Evolutionary conservation across 345 rosid species (phyloP).

Genomic region (Kernera saxatilis): DNA sequence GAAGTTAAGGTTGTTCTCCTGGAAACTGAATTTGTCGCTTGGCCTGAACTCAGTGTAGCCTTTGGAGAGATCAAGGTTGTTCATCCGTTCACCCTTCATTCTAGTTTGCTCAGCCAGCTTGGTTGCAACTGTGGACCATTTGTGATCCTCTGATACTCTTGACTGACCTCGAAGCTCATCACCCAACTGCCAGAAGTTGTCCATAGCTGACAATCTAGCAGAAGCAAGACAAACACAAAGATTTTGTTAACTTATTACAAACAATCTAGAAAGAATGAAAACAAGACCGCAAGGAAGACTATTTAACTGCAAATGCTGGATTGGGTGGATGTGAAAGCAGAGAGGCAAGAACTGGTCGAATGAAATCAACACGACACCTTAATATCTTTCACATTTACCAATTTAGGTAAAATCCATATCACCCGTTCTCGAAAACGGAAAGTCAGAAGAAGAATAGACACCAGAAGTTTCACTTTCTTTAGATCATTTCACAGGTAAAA

Average conservation of each 20-base stretch:
- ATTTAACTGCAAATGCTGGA: not conserved
- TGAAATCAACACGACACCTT: not conserved
- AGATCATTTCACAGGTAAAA: not conserved
- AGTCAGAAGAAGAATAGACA: not conserved
- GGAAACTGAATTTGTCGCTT: constrained; percentile 59
- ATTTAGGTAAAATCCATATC: not conserved
- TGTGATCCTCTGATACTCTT: constrained; percentile 75
- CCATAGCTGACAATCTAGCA: constrained; percentile 18
- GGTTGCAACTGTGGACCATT: constrained; percentile 85
- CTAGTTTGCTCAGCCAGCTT: constrained; percentile 86
- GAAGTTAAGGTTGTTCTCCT: constrained; percentile 81
- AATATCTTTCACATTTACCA: not conserved
- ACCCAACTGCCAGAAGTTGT: constrained; percentile 90
- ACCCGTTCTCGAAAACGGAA: not conserved
- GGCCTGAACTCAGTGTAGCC: constrained; percentile 53
- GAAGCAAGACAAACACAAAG: not conserved
- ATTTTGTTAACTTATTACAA: not conserved
- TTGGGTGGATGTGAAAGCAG: not conserved
- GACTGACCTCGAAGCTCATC: constrained; percentile 95
- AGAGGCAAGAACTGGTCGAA: not conserved
- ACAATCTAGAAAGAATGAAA: not conserved
- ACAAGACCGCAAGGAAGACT: not conserved
- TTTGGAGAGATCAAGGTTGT: constrained; percentile 85
- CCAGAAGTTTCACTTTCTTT: not conserved
- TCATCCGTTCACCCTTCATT: constrained; percentile 76